Percentiles rank a stretch among this genome's conserved stretches.
These are phyloP conservation scores for Trichoderma simmonsii DNA, from an alignment of 2,329 filamentous ascomycete species.

Conservation along the genomic window DNA sequence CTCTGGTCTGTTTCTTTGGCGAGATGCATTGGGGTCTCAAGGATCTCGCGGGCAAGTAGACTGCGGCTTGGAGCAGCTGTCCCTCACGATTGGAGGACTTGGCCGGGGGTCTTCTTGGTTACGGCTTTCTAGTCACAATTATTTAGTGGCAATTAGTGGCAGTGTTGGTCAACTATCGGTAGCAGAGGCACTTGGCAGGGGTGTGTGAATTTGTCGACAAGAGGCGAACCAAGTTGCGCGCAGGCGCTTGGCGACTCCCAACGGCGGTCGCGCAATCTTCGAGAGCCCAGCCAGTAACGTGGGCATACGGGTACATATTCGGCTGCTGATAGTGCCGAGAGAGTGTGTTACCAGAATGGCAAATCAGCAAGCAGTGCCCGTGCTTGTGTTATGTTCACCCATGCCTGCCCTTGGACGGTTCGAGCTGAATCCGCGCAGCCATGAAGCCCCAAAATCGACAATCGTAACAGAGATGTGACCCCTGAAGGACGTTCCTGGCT, in stretches of 20 bases:
- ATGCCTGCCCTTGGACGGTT: background rate
- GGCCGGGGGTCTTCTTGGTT: constrained; percentile 4
- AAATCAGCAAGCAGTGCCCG: background rate
- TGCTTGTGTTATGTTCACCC: background rate
- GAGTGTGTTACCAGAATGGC: background rate
- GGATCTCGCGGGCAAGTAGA: constrained; percentile 6
- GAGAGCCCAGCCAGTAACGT: background rate
- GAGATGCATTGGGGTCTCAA: constrained; percentile 10
- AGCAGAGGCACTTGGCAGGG: background rate
- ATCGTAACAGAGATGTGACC: constrained; percentile 1
- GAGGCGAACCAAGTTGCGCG: background rate
- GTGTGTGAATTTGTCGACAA: constrained; percentile 1
- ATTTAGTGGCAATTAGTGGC: constrained; percentile 19
- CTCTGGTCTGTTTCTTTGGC: constrained; percentile 4
- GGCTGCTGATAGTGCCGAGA: background rate
- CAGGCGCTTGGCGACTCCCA: background rate
- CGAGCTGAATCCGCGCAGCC: background rate
- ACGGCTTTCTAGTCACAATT: background rate
- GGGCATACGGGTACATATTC: background rate
- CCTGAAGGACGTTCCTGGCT: constrained; percentile 17
- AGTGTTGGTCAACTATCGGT: constrained; percentile 1
- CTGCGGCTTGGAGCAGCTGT: constrained; percentile 2
- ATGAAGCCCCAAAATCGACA: background rate
- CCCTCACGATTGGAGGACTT: background rate
- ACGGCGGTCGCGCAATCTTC: constrained; percentile 3